Base-by-base conservation (phyloP, 2,329 filamentous ascomycete species). In the Onygenales sp. region DNA sequence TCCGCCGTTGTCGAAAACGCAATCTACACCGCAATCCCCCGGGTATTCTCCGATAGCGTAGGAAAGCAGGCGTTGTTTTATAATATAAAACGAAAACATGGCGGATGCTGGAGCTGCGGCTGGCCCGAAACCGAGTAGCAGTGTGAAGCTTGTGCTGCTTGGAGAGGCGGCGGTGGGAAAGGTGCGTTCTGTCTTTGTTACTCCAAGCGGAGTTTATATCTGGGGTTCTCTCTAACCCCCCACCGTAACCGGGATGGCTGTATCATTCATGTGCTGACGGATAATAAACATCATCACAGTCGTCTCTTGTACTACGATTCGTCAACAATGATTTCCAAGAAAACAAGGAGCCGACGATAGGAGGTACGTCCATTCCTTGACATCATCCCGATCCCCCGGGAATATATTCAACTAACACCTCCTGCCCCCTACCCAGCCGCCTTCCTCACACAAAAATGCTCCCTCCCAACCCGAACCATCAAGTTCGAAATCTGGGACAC, bases 271-370 rank as follows among this genome's bases (percentile, higher is more conserved):
- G 47, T 52, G 42, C 33, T 52, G 39, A 53, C 52, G 36, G 52
- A 61, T 62, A 52, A 58, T 52, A 4, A 39, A 37, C 32, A 45
- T 32, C 51, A 17, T 51, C 53, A 27, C 65, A 95, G 93, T 97
- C 93, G 49, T 98, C 93, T 45, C 84, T 98, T 55, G 93, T 98
- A 58, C 81, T 98, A 68, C 89, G 93, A 67, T 98, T 98, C 74
- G 93, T 98, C 69, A 97, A 97, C 80, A 93, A 98, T 76, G 92
- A 97, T 74, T 98, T 98, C 67, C 93, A 98, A 77, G 93, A 97
- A 75, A 97, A 97, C 75, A 97, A 97, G 79, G 93, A 98, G 72
- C 93, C 93, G 57, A 98, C 93, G 60, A 98, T 98, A 74, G 93
- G 93, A 79, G 90, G 90, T 94, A 80, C 47, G 54, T 52, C 72